Percentiles rank a stretch among this genome's conserved stretches.
phyloP scores from a whole-genome alignment of 805 yeast species.

The Candida mattraensis region DNA sequence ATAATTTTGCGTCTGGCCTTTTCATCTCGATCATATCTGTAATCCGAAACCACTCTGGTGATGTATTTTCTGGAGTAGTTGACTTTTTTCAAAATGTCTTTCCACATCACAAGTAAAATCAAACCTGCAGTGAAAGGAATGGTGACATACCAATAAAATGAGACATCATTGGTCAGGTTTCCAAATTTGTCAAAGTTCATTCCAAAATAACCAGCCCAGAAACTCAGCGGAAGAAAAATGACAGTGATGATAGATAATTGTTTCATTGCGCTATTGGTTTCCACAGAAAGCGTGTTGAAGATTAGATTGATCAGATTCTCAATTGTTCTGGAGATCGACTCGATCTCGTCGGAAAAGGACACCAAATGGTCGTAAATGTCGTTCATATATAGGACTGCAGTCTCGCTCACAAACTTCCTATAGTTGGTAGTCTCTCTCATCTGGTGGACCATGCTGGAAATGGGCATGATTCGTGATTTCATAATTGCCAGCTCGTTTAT shows the following conservation, averaged over 20 bases:
- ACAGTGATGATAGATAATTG: slow-evolving; percentile 56
- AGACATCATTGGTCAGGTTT: slow-evolving; percentile 38
- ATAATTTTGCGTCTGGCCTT: too few species aligned
- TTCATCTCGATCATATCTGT: slow-evolving; percentile 5
- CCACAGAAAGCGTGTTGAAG: slow-evolving; percentile 57
- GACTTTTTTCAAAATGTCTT: slow-evolving; percentile 13
- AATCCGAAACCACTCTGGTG: slow-evolving; percentile 9
- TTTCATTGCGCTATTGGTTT: slow-evolving; percentile 54
- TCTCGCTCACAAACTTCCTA: slow-evolving; percentile 37
- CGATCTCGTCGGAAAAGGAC: slow-evolving; percentile 52
- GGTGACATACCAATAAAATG: slow-evolving; percentile 50
- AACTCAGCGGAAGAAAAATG: slow-evolving; percentile 56
- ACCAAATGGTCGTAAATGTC: slow-evolving; percentile 59
- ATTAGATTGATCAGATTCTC: slow-evolving; percentile 51
- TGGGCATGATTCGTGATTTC: slow-evolving; percentile 47
- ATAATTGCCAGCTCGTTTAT: slow-evolving; percentile 51
- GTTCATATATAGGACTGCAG: slow-evolving; percentile 47
- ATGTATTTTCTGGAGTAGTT: slow-evolving; percentile 7
- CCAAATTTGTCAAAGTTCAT: slow-evolving; percentile 50
- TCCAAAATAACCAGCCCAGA: slow-evolving; percentile 62
- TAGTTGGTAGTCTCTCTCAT: slow-evolving; percentile 39
- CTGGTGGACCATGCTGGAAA: slow-evolving; percentile 46
- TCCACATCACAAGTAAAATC: slow-evolving; percentile 38
- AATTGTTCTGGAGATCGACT: slow-evolving; percentile 51
- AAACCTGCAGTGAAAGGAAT: slow-evolving; percentile 40